A percentile compares a stretch with the other conserved stretches of the same genome.
Evolutionary conservation across 495 filamentous ascomycete genomes (phyloP).

Genomic region (Podospora comata): DNA sequence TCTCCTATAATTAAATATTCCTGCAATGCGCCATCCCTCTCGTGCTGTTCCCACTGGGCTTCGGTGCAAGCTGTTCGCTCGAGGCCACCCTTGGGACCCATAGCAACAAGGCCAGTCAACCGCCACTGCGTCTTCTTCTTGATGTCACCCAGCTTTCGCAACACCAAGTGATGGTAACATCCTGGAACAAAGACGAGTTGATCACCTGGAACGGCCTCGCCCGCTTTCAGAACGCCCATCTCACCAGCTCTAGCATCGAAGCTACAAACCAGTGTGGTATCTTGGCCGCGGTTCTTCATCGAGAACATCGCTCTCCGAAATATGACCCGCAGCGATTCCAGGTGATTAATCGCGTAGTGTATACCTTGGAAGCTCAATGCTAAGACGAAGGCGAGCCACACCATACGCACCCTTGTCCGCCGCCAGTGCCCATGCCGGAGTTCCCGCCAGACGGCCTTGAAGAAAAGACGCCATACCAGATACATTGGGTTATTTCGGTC

Average conservation of each 20-base stretch:
- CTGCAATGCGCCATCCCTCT: neutral
- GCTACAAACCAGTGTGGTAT: neutral
- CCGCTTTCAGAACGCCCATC: neutral
- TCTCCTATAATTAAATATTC: neutral
- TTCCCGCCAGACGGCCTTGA: no score
- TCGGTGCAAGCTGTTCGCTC: neutral
- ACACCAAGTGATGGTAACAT: neutral
- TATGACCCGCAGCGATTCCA: no score
- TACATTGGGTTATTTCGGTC: no score
- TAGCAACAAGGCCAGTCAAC: neutral
- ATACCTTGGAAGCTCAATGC: no score
- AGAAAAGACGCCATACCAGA: no score
- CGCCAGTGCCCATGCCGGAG: no score
- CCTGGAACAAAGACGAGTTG: neutral
- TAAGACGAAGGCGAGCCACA: no score
- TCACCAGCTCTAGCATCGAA: neutral
- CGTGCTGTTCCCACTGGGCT: neutral
- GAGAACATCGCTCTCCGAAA: no score
- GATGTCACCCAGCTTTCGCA: neutral
- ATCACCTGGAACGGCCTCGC: neutral
- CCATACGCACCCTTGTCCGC: no score
- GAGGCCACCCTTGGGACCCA: neutral
- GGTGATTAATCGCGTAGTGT: no score
- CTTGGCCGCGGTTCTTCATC: neutral
- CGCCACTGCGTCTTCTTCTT: neutral